A percentile compares a stretch with the other conserved stretches of the same genome.
phyloP scores from a whole-genome alignment of 108 stramenopile species.

The Skeletonema menzelii region DNA sequence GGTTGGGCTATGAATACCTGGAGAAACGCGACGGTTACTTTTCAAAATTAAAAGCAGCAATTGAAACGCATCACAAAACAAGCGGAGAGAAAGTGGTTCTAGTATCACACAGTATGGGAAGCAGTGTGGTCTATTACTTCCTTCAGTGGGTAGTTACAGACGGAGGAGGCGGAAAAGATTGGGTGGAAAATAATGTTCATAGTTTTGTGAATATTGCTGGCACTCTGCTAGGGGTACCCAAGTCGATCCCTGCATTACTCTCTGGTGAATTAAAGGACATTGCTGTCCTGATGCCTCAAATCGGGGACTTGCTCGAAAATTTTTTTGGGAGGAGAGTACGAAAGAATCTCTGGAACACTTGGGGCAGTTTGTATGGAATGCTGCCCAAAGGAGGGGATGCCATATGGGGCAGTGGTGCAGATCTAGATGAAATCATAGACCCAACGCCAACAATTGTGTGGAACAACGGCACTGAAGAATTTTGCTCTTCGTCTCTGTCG shows the following conservation, averaged over 20 bases:
- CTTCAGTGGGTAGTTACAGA: conserved; percentile 77
- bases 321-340: conserved; percentile 65
- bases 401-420: conserved; percentile 76
- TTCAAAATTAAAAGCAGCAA: conserved; percentile 69
- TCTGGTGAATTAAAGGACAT: conserved; percentile 92
- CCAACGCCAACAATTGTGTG: conserved; percentile 26
- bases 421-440: conserved; percentile 22
- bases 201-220: conserved; percentile 89
- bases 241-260: conserved; percentile 72
- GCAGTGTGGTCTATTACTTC: conserved; percentile 72
- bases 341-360: conserved; percentile 69
- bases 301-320: conserved; percentile 68
- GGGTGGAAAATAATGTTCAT: conserved; percentile 80
- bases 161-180: conserved; percentile 76
- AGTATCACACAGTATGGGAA: conserved; percentile 84
- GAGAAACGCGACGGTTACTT: conserved; percentile 88
- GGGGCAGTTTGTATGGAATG: conserved; percentile 81
- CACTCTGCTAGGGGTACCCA: conserved; percentile 84
- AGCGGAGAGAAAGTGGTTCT: conserved; percentile 78
- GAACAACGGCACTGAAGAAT: conserved; percentile 27
- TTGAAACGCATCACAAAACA: conserved; percentile 71
- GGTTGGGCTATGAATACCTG: conserved; percentile 70
- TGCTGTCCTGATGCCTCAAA: conserved; percentile 54
- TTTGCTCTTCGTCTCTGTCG: conserved; percentile 15
- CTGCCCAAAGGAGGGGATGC: conserved; percentile 86